Base-by-base conservation (phyloP, 495 filamentous ascomycete genomes). In the Penicillium diatomitis region DNA sequence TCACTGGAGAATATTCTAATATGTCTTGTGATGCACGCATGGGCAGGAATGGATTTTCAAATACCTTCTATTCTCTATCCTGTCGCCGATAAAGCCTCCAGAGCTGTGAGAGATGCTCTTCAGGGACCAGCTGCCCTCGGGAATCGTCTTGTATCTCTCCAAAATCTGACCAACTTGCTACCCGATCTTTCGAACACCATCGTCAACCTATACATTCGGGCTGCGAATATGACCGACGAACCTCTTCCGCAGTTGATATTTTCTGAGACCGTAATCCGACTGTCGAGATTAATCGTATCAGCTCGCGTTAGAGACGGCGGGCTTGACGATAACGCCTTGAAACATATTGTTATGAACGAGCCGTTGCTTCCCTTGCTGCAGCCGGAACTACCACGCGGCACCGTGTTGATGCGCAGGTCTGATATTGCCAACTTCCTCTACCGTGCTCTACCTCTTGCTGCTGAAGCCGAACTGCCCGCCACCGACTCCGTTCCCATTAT, bases 21-120 rank as follows among this genome's bases (percentile, higher is more conserved):
- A 41, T 84, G 82, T 61, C 75, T 96, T 50, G 55, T 97, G 31
- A 81, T 97, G 69, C 79, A 94, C 42, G 86, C 83, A 45, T 94
- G 89, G 85, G 77, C 83, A 41, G 86, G 85, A 9, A 74, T 90
- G 61, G 87, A 95, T 62, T 98, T 96, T 65, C 81, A 87, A 77
- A 81, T 86, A 40, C 83, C 83, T 35, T 67, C 71, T 42, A 77
- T 82, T 27, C 78, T 82, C 31, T 83, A 78, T 56, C 80, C 83
- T 8, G 65, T 70, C 33, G 57, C 69, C 37, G 82, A 85, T 34
- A 83, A 75, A 50, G 68, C 63, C 42, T 65, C 74, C 7, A 78
- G 72, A 52, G 58, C 71, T 33, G 63, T 62, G 29, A 61, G 72
- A 1, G 80, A 84, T 32, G 68, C 72, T 8, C 65, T 56, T 32